phyloP scores from a whole-genome alignment of 208 protist species.

The Trypanosoma lewisi region DNA sequence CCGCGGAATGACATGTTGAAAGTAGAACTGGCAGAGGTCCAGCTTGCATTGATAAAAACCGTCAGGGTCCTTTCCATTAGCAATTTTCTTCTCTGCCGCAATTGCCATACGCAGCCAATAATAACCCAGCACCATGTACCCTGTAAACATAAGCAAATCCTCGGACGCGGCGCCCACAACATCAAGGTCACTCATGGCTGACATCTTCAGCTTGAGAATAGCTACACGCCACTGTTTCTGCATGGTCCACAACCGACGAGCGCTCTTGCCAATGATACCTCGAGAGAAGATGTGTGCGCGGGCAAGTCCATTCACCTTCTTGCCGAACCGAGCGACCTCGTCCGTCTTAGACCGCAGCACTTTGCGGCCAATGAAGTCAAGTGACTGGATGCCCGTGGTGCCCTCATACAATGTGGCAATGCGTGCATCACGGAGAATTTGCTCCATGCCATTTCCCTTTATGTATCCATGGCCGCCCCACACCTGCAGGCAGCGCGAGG shows the following conservation, averaged over 20 bases:
- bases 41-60: conserved; percentile 85
- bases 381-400: conserved; percentile 81
- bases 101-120: conserved; percentile 88
- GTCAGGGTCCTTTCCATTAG: conserved; percentile 50
- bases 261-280: conserved; percentile 35
- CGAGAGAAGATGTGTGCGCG: conserved; percentile 34
- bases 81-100: conserved; percentile 59
- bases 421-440: conserved; percentile 73
- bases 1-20: conserved; percentile 66
- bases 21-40: conserved; percentile 72
- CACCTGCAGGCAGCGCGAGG: conserved; percentile 59
- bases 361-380: conserved; percentile 88
- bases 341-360: conserved; percentile 60
- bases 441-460: conserved; percentile 80
- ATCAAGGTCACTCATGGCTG: conserved; percentile 46
- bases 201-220: conserved; percentile 45
- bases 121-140: conserved; percentile 74
- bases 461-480: conserved; percentile 83
- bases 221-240: conserved; percentile 66
- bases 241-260: conserved; percentile 52
- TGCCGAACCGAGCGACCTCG: conserved; percentile 39
- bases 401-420: conserved; percentile 80
- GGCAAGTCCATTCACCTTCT: conserved; percentile 39
- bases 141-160: conserved; percentile 82
- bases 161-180: conserved; percentile 46